A percentile compares a stretch with the other conserved stretches of the same genome.
Conservation (phyloP, 2,329 filamentous ascomycete species). For the Fusarium miscanthi region DNA sequence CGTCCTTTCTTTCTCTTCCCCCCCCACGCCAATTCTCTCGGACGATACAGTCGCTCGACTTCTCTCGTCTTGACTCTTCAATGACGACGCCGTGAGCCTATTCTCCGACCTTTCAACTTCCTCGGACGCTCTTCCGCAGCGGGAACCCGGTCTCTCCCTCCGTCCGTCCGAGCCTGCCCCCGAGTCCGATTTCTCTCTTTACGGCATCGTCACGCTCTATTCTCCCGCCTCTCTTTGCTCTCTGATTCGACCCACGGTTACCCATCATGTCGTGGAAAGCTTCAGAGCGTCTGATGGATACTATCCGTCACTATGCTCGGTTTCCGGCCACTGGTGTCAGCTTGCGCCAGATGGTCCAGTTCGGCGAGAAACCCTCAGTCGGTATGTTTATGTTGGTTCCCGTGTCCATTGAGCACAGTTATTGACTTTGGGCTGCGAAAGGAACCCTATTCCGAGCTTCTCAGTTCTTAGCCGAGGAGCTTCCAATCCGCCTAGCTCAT, state of each 20-base stretch:
- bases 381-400: constrained; percentile 84
- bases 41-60: constrained; percentile 26
- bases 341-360: constrained; percentile 98
- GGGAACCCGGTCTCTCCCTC: constrained; percentile 40
- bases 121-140: constrained; percentile 38
- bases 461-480: constrained; percentile 97
- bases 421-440: constrained; percentile 50
- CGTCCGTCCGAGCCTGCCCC: constrained; percentile 43
- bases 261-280: constrained; percentile 90
- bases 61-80: constrained; percentile 31
- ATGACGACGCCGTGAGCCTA: constrained; percentile 47
- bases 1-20: constrained; percentile 3
- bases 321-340: constrained; percentile 97
- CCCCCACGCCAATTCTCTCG: constrained; percentile 24
- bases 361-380: constrained; percentile 91
- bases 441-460: constrained; percentile 97
- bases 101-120: constrained; percentile 31
- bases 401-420: constrained; percentile 74
- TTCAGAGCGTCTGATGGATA: constrained; percentile 91
- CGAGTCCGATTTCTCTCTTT: constrained; percentile 37
- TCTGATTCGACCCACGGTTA: constrained; percentile 20
- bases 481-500: constrained; percentile 95
- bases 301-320: constrained; percentile 95
- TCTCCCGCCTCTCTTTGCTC: constrained; percentile 14
- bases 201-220: constrained; percentile 9